Percentiles rank a stretch among this genome's conserved stretches.
Conservation (phyloP, 805 yeast genomes). For the Suhomyces tanzawaensis region DNA sequence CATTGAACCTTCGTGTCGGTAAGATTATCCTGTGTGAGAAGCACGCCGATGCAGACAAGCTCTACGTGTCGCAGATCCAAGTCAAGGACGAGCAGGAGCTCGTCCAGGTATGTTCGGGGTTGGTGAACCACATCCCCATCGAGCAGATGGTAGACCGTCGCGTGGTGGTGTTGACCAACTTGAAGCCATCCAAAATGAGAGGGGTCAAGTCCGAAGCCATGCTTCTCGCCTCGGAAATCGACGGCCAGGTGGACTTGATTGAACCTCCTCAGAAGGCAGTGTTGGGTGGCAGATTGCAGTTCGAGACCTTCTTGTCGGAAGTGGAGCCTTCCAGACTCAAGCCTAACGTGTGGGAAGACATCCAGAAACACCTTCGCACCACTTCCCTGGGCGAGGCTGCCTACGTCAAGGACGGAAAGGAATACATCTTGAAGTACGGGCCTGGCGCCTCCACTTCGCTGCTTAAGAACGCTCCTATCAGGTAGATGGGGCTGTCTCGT, state of each 20-base stretch:
- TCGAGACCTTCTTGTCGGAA: conserved; percentile 23
- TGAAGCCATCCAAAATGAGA: conserved; percentile 62
- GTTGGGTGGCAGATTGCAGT: conserved; percentile 41
- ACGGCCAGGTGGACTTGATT: conserved; percentile 43
- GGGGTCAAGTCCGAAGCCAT: conserved; percentile 63
- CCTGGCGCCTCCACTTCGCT: neutral
- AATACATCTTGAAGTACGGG: neutral
- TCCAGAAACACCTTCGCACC: conserved; percentile 28
- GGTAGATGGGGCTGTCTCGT: too few relatives aligned
- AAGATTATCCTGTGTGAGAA: conserved; percentile 40
- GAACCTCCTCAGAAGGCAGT: conserved; percentile 39
- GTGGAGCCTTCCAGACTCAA: conserved; percentile 26
- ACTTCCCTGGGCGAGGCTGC: conserved; percentile 29
- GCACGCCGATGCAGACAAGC: conserved; percentile 58
- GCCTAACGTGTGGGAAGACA: conserved; percentile 32
- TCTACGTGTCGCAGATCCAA: conserved; percentile 54
- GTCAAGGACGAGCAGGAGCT: conserved; percentile 14
- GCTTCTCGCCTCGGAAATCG: conserved; percentile 56
- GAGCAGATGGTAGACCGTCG: conserved; percentile 35
- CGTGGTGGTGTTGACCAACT: conserved; percentile 55
- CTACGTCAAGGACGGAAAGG: conserved; percentile 15
- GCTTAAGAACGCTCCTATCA: neutral
- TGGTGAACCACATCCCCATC: conserved; percentile 44
- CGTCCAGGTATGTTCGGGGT: conserved; percentile 59
- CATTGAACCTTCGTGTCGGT: conserved; percentile 44